Base-by-base conservation (phyloP, 2,329 filamentous ascomycete species). In the Diaporthe ampelina region DNA sequence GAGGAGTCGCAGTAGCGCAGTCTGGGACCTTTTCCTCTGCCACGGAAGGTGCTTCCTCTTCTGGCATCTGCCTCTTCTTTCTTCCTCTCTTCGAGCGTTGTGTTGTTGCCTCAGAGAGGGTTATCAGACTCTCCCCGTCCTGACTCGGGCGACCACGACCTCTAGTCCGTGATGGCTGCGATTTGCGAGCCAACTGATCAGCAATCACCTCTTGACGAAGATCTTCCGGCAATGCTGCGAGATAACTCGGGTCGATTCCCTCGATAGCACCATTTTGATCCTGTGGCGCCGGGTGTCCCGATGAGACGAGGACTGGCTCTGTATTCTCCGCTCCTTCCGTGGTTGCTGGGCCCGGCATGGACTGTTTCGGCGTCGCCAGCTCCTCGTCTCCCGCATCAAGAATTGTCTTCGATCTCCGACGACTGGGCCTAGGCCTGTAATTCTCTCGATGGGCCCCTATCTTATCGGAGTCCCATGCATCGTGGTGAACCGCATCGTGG, bases 61-160 rank as follows among this genome's bases (percentile, higher is more conserved):
- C 37, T 21, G 43, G 45, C n/a, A 40, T 4, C 11, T 74, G 76
- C 73, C 79, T 82, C 73, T 77, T 79, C 63, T 80, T 81, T 19
- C 79, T 78, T 2, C 80, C 80, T 52, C 79, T 77, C 73, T 80
- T 81, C 67, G 78, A 79, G n/a, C 77, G 77, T 21, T 76, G 70
- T n/a, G 72, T 57, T 54, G n/a, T 52, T n/a, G 76, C 67, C 35
- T 76, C 71, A 29, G 58, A 54, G 32, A 63, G 24, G 8, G 35
- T 17, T 29, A 37, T 35, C 7, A 35, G 56, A 37, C 29, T 54
- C 43, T 37, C 58, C 13, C 24, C 21, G 26, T 43, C 4, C 54
- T 73, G 61, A 26, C 35, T 59, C 43, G 54, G 58, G 69, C 65
- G 76, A 58, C 57, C 71, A 63, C 69, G 69, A 24, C 72, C 73